Conservation (phyloP, 805 yeast genomes). For the Saccharomycopsis malanga region DNA sequence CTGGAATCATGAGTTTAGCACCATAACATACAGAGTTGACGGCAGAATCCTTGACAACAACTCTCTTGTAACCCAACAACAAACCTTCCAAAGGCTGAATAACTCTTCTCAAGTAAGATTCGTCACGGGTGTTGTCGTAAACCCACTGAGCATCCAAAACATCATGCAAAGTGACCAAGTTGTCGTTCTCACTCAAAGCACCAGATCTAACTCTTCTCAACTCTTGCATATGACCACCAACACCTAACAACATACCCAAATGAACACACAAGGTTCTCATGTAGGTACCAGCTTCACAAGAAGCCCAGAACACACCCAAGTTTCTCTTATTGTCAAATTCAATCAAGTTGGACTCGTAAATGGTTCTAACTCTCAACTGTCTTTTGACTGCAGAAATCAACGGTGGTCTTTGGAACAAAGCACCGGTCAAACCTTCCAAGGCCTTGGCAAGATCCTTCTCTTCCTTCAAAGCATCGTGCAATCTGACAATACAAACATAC, state of each 20-base stretch:
- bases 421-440: conserved; percentile 94
- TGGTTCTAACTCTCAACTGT: conserved; percentile 96
- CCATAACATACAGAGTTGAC: conserved; percentile 98
- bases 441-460: conserved; percentile 83
- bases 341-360: conserved; percentile 89
- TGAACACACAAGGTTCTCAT: conserved; percentile 99
- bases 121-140: conserved; percentile 95
- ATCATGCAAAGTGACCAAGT: conserved; percentile 93
- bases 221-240: conserved; percentile 99
- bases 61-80: conserved; percentile 91
- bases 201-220: conserved; percentile 98
- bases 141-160: conserved; percentile 97
- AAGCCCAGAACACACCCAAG: conserved; percentile 98
- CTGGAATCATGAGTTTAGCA: conserved; percentile 98
- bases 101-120: conserved; percentile 86
- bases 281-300: conserved; percentile 99
- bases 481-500: conserved; percentile 94
- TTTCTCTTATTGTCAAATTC: conserved; percentile 97
- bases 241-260: conserved; percentile 95
- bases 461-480: conserved; percentile 88
- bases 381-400: conserved; percentile 98
- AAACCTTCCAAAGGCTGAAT: conserved; percentile 93
- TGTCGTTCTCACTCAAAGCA: conserved; percentile 84
- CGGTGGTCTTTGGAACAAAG: conserved; percentile 98
- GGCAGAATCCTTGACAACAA: conserved; percentile 91